Percentiles rank a stretch among this genome's conserved stretches.
Conservation (phyloP, 352 stramenopile genomes). For the Pythium aquatile region DNA sequence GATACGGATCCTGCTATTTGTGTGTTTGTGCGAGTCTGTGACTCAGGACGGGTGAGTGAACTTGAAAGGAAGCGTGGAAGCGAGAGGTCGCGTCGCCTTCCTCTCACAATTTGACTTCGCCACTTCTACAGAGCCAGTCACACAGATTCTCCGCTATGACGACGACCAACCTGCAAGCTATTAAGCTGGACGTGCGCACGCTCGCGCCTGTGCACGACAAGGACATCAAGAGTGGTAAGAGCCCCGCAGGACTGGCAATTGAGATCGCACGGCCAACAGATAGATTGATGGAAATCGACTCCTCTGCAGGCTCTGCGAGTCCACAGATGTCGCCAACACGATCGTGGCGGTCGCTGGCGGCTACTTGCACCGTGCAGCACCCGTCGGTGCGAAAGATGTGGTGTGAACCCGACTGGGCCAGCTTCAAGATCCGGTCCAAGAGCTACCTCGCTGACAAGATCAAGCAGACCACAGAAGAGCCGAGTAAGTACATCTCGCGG, state of each 20-base stretch:
- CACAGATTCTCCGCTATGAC: neutral
- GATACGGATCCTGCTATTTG: conserved; percentile 5
- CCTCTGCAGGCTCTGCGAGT: conserved; percentile 1
- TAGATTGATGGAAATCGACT: neutral
- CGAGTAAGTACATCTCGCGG: conserved; percentile 39
- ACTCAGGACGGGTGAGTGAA: neutral
- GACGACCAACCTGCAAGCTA: conserved; percentile 12
- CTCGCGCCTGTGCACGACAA: conserved; percentile 20
- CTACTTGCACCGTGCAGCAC: conserved; percentile 42
- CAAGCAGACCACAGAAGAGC: conserved; percentile 57
- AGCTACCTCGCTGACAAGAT: conserved; percentile 64
- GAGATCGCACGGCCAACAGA: neutral
- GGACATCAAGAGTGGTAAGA: conserved; percentile 28
- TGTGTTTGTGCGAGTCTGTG: neutral
- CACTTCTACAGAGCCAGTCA: neutral
- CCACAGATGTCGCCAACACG: conserved; percentile 39
- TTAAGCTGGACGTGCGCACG: conserved; percentile 28
- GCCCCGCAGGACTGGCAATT: neutral
- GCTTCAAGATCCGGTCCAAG: conserved; percentile 74
- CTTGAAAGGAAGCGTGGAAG: neutral
- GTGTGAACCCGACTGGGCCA: conserved; percentile 54
- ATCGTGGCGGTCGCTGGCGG: conserved; percentile 48
- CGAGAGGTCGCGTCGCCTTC: neutral
- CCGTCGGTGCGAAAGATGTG: conserved; percentile 65
- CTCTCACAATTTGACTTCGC: neutral